These are phyloP conservation scores for Rhizoclosmatium globosum DNA, from an alignment of 192 early-diverging fungal genomes.

Conservation along the genomic window DNA sequence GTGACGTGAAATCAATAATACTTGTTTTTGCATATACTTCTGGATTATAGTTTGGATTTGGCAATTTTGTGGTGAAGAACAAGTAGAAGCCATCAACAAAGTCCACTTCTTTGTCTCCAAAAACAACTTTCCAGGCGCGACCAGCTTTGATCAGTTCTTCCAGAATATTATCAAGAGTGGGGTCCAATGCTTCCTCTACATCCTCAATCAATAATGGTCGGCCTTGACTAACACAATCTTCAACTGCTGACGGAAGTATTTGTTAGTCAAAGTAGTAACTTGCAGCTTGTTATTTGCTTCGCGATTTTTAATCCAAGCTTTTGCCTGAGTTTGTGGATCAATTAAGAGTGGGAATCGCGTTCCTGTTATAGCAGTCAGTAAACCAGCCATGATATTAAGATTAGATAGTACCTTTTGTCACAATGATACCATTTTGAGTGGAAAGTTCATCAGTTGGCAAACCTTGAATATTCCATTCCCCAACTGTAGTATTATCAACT, in stretches of 20 bases:
- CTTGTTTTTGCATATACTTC: conserved; percentile 73
- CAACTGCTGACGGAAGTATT: conserved; percentile 73
- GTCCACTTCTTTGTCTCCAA: conserved; percentile 73
- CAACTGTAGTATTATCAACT: conserved; percentile 67
- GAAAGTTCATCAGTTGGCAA: conserved; percentile 72
- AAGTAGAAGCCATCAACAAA: conserved; percentile 65
- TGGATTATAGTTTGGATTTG: conserved; percentile 72
- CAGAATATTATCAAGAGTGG: conserved; percentile 71
- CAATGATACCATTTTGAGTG: conserved; percentile 71
- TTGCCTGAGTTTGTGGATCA: conserved; percentile 72
- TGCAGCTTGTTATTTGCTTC: conserved; percentile 71
- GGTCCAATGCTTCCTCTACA: conserved; percentile 68
- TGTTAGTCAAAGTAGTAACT: conserved; percentile 60
- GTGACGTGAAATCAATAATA: conserved; percentile 76
- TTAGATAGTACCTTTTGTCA: conserved; percentile 52
- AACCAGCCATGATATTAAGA: too few species aligned
- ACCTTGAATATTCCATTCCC: conserved; percentile 76
- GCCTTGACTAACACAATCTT: conserved; percentile 67
- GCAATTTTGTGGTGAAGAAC: conserved; percentile 71
- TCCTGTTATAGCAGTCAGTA: too few species aligned
- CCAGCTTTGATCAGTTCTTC: conserved; percentile 73
- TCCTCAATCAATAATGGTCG: conserved; percentile 72
- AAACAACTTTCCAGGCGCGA: conserved; percentile 64
- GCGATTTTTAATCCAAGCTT: conserved; percentile 71
- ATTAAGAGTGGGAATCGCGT: conserved; percentile 69